Evolutionary conservation across 1,139 yeast genomes (phyloP).

Genomic region (Yamadazyma sp.): DNA sequence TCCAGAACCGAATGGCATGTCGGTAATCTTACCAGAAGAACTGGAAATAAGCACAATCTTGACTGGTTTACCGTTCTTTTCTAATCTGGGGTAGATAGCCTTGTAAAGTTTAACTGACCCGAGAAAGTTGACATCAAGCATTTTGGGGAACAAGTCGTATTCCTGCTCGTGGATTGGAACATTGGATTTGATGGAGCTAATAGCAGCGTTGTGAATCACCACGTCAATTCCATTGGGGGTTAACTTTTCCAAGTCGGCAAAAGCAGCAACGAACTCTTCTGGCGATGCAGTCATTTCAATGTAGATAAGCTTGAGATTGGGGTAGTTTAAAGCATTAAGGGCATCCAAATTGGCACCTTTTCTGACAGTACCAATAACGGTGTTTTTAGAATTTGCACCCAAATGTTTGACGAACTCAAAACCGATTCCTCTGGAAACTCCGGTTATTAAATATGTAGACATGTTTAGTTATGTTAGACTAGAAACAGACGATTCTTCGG

Average conservation of each 20-base stretch:
- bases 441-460: constrained; percentile 10
- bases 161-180: background rate
- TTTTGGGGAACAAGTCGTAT: constrained; percentile 24
- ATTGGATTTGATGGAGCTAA: background rate
- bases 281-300: constrained; percentile 1
- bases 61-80: constrained; percentile 17
- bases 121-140: too few species aligned
- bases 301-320: constrained; percentile 4
- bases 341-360: constrained; percentile 1
- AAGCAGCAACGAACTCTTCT: constrained; percentile 4
- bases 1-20: constrained; percentile 1
- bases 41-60: constrained; percentile 27
- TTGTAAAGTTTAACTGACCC: constrained; percentile 26
- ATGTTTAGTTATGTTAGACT: too few species aligned
- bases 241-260: constrained; percentile 2
- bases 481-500: too few species aligned
- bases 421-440: constrained; percentile 10
- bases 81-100: constrained; percentile 21
- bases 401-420: constrained; percentile 5
- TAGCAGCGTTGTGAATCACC: constrained; percentile 9
- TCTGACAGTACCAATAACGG: constrained; percentile 7
- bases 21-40: constrained; percentile 21
- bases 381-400: constrained; percentile 5
- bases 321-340: constrained; percentile 1
- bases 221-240: constrained; percentile 6